These are phyloP conservation scores for Dalbergia cochinchinensis DNA, from an alignment of 306 rosid genomes.

Conservation along the genomic window DNA sequence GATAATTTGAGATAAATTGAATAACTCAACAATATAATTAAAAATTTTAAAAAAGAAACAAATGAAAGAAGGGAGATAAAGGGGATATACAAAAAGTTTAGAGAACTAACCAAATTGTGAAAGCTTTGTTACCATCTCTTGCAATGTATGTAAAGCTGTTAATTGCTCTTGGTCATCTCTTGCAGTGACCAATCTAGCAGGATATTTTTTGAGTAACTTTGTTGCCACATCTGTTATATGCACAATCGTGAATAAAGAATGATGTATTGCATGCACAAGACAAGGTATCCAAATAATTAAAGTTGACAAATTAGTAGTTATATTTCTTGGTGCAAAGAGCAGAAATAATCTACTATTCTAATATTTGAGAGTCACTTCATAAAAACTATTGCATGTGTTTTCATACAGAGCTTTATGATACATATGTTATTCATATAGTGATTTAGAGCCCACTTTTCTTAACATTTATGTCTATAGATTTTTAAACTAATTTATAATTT, in stretches of 20 bases:
- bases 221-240: background rate
- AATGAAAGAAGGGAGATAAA: background rate
- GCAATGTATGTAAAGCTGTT: slow-evolving; percentile 21
- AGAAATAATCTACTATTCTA: too few species aligned
- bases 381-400: too few species aligned
- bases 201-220: too few species aligned
- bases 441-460: too few species aligned
- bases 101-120: background rate
- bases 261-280: background rate
- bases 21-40: background rate
- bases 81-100: background rate
- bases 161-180: background rate
- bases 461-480: too few species aligned
- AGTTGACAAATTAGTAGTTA: background rate
- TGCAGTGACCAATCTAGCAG: too few species aligned
- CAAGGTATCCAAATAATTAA: background rate
- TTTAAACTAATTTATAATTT: too few species aligned
- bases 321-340: too few species aligned
- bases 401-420: too few species aligned
- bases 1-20: background rate
- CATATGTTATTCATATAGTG: too few species aligned
- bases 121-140: too few species aligned
- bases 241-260: background rate
- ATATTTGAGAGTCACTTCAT: too few species aligned
- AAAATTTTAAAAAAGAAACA: background rate